Conservation (phyloP, 306 rosid species). For the Quercus agrifolia region DNA sequence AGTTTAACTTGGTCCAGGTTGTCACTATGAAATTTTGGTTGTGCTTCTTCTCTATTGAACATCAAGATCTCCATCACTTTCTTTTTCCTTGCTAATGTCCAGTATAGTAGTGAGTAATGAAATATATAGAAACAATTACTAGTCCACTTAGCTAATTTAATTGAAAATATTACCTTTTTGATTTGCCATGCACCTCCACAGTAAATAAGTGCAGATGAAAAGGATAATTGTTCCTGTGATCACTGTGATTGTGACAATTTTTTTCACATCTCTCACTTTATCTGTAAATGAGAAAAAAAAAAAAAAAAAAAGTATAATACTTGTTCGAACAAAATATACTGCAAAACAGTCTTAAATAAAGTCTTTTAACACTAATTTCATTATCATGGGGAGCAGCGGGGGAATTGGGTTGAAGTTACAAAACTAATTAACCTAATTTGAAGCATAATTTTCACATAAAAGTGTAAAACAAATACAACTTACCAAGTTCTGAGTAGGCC, state of each 20-base stretch:
- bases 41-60: not conserved
- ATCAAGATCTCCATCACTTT: too few relatives aligned
- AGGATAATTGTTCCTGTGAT: conserved; percentile 9
- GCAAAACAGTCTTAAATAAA: too few relatives aligned
- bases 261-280: not conserved
- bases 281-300: not conserved
- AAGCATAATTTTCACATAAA: not conserved
- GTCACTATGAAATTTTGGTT: not conserved
- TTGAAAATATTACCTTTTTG: not conserved
- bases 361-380: too few relatives aligned
- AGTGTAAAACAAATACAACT: not conserved
- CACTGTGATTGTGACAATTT: not conserved
- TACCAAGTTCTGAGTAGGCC: conserved; percentile 2
- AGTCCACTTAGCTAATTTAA: not conserved
- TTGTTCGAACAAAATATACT: too few relatives aligned
- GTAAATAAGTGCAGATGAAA: conserved; percentile 5
- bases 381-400: too few relatives aligned
- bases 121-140: not conserved
- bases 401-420: too few relatives aligned
- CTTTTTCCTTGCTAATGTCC: not conserved
- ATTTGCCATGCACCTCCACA: conserved; percentile 10
- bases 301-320: not conserved
- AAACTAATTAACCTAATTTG: not conserved
- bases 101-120: not conserved
- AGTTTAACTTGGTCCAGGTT: conserved; percentile 13